Evolutionary conservation across 108 stramenopile species (phyloP), one percentile per base, ranked within the genome.

Genomic region (Parmales sp.): DNA sequence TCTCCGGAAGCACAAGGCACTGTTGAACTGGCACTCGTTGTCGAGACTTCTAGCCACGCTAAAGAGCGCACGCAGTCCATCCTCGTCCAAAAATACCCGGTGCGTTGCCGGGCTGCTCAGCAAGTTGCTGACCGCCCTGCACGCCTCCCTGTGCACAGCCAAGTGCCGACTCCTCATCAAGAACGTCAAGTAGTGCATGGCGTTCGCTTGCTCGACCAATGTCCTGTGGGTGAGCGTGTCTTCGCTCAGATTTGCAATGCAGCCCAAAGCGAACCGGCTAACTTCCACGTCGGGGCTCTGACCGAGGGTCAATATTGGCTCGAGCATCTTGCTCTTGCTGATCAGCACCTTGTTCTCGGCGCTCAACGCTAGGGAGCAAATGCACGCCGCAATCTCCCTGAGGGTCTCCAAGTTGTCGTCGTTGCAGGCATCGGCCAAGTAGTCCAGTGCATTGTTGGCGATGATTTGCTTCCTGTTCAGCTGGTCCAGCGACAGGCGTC

Each of bases 211-310:
- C 39, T 79, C 39, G 13, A 67, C 63, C 9, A 84, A 36, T 0
- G 39, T 44, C 22, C 73, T 46, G 73, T 86, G 87, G 26, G 80
- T 70, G 1, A 69, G 69, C 25, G 64, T 45, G 41, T 86, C 82
- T 70, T 90, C 84, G 19, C 79, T 73, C 9, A 86, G 74, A 69
- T 90, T 91, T 22, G 88, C 88, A 8, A 88, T 46, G 18, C 88
- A 68, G 13, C 80, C 90, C 13, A 81, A 71, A 3, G 87, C 88
- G 13, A 87, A 80, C 51, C 88, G 82, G 31, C 87, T 69, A 11
- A 77, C 76, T 65, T 91, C 90, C 5, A 76, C 67, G 64, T 91
- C 90, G 5, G 70, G 31, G 54, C 70, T 72, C 66, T 87, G 43
- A 39, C 50, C 50, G 19, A 84, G 48, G 49, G 51, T 39, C n/a